These are phyloP conservation scores for Amphibolis antarctica DNA, from an alignment of 106 monocot species.

Conservation along the genomic window DNA sequence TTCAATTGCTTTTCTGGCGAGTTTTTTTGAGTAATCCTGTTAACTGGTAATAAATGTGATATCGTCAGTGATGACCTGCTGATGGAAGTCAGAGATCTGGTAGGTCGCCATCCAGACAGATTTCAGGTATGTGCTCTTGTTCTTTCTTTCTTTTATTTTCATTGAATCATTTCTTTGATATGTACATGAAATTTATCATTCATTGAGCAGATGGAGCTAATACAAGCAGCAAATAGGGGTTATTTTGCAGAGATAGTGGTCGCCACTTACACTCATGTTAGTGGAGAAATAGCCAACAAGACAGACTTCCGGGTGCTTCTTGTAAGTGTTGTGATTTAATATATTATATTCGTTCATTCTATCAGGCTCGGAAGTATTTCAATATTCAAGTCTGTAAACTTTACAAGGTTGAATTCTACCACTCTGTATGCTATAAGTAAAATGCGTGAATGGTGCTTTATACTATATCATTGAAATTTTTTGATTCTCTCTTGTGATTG, in stretches of 20 bases:
- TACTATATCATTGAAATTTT: not conserved
- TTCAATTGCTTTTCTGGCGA: not conserved
- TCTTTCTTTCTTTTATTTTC: not conserved
- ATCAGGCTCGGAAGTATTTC: not conserved
- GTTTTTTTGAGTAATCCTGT: not conserved
- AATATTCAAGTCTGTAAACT: not conserved
- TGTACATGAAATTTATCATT: not conserved
- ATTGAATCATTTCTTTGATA: not conserved
- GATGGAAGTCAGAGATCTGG: conserved; percentile 56
- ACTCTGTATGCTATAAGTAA: too few species aligned
- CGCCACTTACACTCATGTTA: conserved; percentile 44
- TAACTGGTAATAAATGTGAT: not conserved
- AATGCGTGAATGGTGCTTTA: too few species aligned
- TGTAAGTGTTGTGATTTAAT: conserved; percentile 36
- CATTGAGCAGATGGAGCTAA: conserved; percentile 50
- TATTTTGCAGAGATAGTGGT: conserved; percentile 67
- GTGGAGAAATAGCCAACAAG: conserved; percentile 21
- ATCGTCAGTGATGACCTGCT: conserved; percentile 57
- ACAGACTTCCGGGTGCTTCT: conserved; percentile 62
- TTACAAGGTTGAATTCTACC: too few species aligned
- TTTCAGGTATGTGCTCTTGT: conserved; percentile 36
- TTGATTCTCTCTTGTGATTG: not conserved
- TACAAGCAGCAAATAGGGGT: conserved; percentile 48
- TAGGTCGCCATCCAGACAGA: conserved; percentile 54
- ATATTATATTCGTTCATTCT: not conserved